Percentiles rank a stretch among this genome's conserved stretches.
Conservation (phyloP, 495 filamentous ascomycete species). For the Alectoria sarmentosa region DNA sequence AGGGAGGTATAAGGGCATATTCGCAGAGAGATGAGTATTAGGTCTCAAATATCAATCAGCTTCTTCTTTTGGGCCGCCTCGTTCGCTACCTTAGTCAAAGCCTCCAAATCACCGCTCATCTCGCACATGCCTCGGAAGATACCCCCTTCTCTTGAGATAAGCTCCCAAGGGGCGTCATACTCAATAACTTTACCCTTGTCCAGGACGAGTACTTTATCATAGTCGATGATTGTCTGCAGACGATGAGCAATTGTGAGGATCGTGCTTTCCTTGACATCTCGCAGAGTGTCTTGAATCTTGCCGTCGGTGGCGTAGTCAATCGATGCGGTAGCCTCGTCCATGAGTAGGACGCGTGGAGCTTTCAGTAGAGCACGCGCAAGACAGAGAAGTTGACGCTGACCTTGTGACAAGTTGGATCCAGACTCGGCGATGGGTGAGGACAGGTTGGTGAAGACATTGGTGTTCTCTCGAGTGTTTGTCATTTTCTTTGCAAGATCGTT, state of each 20-base stretch:
- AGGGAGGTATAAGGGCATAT: not conserved
- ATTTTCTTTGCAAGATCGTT: constrained; percentile 35
- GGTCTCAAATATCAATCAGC: constrained; percentile 23
- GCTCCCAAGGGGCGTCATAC: constrained; percentile 76
- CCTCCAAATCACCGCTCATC: constrained; percentile 81
- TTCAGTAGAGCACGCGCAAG: constrained; percentile 92
- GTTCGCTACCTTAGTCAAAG: constrained; percentile 65
- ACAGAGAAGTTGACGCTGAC: constrained; percentile 91
- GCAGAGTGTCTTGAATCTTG: constrained; percentile 94
- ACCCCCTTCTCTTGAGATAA: constrained; percentile 60
- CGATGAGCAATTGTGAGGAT: constrained; percentile 98
- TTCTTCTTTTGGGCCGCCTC: constrained; percentile 54
- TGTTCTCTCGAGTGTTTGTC: constrained; percentile 54
- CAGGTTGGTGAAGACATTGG: constrained; percentile 90
- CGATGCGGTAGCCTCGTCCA: constrained; percentile 98
- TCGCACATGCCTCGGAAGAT: constrained; percentile 90
- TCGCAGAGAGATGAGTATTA: not conserved
- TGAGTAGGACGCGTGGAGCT: constrained; percentile 83
- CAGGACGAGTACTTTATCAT: constrained; percentile 95
- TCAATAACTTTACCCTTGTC: constrained; percentile 86
- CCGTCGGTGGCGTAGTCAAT: constrained; percentile 95
- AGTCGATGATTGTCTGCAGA: constrained; percentile 92
- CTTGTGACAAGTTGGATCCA: constrained; percentile 93
- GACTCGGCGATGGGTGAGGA: constrained; percentile 82
- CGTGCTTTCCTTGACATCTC: constrained; percentile 76